Base-by-base conservation (phyloP, 2,329 filamentous ascomycete species). In the Parascedosporium putredinis region DNA sequence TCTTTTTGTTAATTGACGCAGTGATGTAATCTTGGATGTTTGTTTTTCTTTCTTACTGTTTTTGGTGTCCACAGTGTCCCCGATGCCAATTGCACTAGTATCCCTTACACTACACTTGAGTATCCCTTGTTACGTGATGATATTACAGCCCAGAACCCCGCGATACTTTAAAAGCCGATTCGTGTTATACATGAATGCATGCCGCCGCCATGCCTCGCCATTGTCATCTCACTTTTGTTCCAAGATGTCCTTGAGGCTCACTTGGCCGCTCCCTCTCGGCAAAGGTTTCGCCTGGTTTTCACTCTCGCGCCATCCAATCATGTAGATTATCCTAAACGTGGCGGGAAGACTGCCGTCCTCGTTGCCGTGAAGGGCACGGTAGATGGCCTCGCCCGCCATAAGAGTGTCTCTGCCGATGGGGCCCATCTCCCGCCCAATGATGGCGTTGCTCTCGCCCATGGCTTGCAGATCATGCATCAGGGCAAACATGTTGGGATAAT, bases 221-320 rank as follows among this genome's bases (percentile, higher is more conserved):
- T n/a, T 20, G 34, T 36, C 27, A 20, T 6, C 47, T 48, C 63
- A 72, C 51, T 73, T 72, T 44, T 65, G 65, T 59, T 78, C 72
- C 38, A 81, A 58, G 16, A 95, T 73, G 64, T 97, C 90, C 65
- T 93, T 95, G 54, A 98, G 75, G 65, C 86, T 95, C 38, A 95
- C 70, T 62, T 95, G 75, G 8, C 88, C 93, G 55, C 84, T 95
- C 1, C 93, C 93, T 56, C 93, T 79, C 56, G 83, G 69, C 51
- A 97, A 68, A 4, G 93, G 90, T 66, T 91, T 74, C 2, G 83
- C 74, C 67, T 97, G 90, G 49, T 83, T 79, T 25, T 78, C 76
- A 2, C 86, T 84, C 56, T 90, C 86, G 63, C 91, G 94, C 93
- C 93, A 98, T 0, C 93, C 93, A 66, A 98, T 98, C 90, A 97